These are phyloP conservation scores for Aspergillus sclerotioniger DNA, from an alignment of 495 filamentous ascomycete genomes.

Conservation along the genomic window DNA sequence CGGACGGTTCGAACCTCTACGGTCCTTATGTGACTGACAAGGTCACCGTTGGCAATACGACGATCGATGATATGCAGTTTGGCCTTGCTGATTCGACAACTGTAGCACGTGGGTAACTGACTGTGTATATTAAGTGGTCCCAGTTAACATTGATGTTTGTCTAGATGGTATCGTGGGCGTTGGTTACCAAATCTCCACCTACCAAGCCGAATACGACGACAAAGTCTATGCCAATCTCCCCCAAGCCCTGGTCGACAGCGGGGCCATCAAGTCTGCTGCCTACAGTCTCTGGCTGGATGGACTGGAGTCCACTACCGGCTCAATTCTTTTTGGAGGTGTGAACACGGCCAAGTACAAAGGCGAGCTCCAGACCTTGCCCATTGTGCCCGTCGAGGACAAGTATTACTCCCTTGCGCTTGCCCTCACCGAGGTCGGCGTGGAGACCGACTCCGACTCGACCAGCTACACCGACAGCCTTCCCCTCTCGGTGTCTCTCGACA, in stretches of 20 bases:
- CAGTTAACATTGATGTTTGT: neutral
- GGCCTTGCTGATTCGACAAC: conserved; percentile 67
- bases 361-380: conserved; percentile 65
- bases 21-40: conserved; percentile 81
- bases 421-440: conserved; percentile 54
- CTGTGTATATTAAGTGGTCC: neutral
- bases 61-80: conserved; percentile 64
- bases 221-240: conserved; percentile 57
- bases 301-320: conserved; percentile 65
- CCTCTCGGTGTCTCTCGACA: conserved; percentile 73
- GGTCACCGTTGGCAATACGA: conserved; percentile 58
- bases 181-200: conserved; percentile 52
- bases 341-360: conserved; percentile 73
- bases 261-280: conserved; percentile 67
- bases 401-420: conserved; percentile 75
- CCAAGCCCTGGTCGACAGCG: conserved; percentile 67
- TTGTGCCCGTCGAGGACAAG: conserved; percentile 48
- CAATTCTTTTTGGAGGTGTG: conserved; percentile 83
- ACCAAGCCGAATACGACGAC: conserved; percentile 53
- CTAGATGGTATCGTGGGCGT: conserved; percentile 79
- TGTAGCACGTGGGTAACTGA: conserved; percentile 35
- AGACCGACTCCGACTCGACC: conserved; percentile 33
- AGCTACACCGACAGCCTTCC: conserved; percentile 51
- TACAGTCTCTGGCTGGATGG: conserved; percentile 90
- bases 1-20: conserved; percentile 64